Base-by-base conservation (phyloP, 257 asterid species). In the Avicennia marina region DNA sequence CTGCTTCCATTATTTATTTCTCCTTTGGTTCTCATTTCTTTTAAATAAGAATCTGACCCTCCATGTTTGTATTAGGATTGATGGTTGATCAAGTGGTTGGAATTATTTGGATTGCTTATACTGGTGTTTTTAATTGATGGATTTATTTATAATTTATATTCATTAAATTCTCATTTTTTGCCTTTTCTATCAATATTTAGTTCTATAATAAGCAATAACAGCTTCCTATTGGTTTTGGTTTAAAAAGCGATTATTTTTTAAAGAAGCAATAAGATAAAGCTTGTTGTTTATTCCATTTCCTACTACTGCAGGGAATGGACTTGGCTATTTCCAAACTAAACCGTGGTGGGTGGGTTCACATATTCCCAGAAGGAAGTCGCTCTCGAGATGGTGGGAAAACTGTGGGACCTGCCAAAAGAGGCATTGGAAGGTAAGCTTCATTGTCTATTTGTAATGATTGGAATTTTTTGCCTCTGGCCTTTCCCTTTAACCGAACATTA, bases 311-410 rank as follows among this genome's bases (percentile, higher is more conserved):
- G 97, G 97, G 95, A 32, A 89, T 89, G 97, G 97, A 89, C 69
- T 62, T 89, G 72, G 94, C 97, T 72, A 79, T 89, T 57, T 83
- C 94, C 32, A 86, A 89, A 77, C 78, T 89, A 66, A 89, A 89
- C 70, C 82, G 79, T 48, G 95, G 95, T 44, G 93, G 85, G 62
- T 89, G 95, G 95, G 94, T 89, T 69, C 97, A 89, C 82, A 86
- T 86, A 70, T 89, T 89, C 66, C 97, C 97, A 36, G 97, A 89
- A 72, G 97, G 97, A 39, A 86, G 93, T 66, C 97, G 94, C 52
- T 89, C 97, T 71, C 89, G 85, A 53, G 89, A 89, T 74, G 97
- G 95, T 62, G 97, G 97, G 19, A 89, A 71, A 67, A 86, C 82
- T 51, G 76, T 89, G 73, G 91, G 89, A 43, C 67, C 87, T 19